Evolutionary conservation across 1,139 yeast species (phyloP), one percentile per base, ranked within the genome.

Genomic region (Trichomonascaceae sp.): DNA sequence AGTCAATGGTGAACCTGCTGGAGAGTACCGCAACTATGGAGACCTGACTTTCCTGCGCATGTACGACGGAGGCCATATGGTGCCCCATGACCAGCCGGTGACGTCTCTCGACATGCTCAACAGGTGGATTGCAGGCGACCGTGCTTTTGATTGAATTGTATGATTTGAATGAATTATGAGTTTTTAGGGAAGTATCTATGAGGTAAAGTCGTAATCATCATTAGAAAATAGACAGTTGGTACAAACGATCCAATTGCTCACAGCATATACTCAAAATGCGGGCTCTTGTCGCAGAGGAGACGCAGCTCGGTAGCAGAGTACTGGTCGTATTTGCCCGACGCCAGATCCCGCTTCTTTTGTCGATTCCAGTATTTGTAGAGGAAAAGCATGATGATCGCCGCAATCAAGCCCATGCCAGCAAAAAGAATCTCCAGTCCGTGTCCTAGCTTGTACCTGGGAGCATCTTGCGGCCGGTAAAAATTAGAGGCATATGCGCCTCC

Each of bases 41-140:
- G 60, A 67, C 40, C 72, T 76, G 48, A 72, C 80, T 2, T 76
- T 72, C 58, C 62, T 75, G 47, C 65, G 80, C 46, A 66, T 76
- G 35, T 73, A 57, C 47, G 77, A 69, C 44, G 82, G 79, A 35
- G 84, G 84, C 31, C 74, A 72, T 59, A 74, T 72, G 74, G 76
- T 73, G 41, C 93, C 93, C 17, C 74, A 61, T 47, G 82, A 82
- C 55, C 89, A 79, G 60, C 93, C 93, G 16, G 74, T 67, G 54
- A 66, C 67, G 45, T 60, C 92, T 4, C 65, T 77, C 44, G 81
- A 72, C 38, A 74, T 84, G 82, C 69, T 82, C 41, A 77, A 79
- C 61, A 64, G 75, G 51, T 82, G 94, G 94, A 56, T 79, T 37
- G 28, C 37, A 26, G 53, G 51, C 28, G 53, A 52, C 38, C 49